phyloP scores from a whole-genome alignment of 768 basidiomycete species.

The Crassisporium funariophilum region DNA sequence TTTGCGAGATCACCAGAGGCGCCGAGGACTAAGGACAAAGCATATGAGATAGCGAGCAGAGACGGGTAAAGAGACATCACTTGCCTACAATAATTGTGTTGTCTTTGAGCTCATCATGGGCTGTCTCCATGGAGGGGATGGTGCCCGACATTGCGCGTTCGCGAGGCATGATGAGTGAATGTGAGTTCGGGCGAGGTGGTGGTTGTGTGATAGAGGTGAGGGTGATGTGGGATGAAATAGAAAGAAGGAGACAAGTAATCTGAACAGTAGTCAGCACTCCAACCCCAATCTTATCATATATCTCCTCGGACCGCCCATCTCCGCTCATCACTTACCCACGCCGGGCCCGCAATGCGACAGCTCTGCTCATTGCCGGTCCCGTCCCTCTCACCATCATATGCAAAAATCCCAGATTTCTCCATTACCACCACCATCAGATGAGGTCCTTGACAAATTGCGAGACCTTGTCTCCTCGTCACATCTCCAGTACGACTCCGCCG shows the following conservation, averaged over 20 bases:
- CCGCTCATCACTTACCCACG: constrained; percentile 22
- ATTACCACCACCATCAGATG: constrained; percentile 33
- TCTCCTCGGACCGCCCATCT: constrained; percentile 24
- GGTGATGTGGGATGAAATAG: constrained; percentile 19
- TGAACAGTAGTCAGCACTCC: constrained; percentile 16
- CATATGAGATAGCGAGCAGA: constrained; percentile 13
- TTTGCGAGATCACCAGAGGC: constrained; percentile 98
- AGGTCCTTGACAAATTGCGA: constrained; percentile 62
- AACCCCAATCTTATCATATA: constrained; percentile 26
- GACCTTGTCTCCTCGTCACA: constrained; percentile 56
- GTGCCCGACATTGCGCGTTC: constrained; percentile 72
- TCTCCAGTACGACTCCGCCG: constrained; percentile 46
- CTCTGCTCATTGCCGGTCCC: constrained; percentile 12
- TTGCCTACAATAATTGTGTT: constrained; percentile 89
- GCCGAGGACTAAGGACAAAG: constrained; percentile 68
- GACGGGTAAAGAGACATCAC: constrained; percentile 10
- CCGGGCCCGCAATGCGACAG: constrained; percentile 6
- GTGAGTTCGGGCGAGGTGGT: constrained; percentile 10
- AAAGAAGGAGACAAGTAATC: constrained; percentile 2
- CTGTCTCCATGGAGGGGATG: constrained; percentile 87
- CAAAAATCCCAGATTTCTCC: constrained; percentile 11
- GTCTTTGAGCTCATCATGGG: constrained; percentile 72
- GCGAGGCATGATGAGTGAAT: constrained; percentile 40
- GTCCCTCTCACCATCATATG: constrained; percentile 7
- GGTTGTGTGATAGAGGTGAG: constrained; percentile 14